A percentile compares a stretch with the other conserved stretches of the same genome.
These are phyloP conservation scores for Alternaria infectoria DNA, from an alignment of 2,329 filamentous ascomycete genomes.

Conservation along the genomic window DNA sequence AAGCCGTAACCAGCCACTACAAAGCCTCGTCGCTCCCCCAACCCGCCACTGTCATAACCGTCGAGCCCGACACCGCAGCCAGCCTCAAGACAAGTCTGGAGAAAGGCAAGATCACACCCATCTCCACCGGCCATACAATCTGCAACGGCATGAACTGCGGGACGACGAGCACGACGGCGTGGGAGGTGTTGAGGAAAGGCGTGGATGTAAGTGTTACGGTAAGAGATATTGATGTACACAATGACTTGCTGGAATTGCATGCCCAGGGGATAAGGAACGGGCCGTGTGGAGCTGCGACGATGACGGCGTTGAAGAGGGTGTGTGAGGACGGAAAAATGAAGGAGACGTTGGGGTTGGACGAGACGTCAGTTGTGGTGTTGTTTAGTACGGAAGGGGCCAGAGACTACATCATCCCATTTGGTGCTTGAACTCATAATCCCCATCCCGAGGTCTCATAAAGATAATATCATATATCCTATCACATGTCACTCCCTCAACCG, in stretches of 20 bases:
- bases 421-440: not conserved
- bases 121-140: conserved; percentile 67
- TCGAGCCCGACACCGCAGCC: conserved; percentile 72
- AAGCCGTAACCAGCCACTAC: conserved; percentile 71
- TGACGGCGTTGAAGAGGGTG: conserved; percentile 64
- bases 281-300: conserved; percentile 67
- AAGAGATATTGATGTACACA: conserved; percentile 67
- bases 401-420: conserved; percentile 23
- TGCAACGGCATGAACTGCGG: conserved; percentile 79
- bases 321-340: conserved; percentile 42
- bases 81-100: conserved; percentile 62
- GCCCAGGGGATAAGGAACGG: conserved; percentile 61
- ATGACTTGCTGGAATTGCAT: conserved; percentile 62
- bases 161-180: conserved; percentile 69
- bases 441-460: not conserved
- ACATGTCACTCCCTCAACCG: not conserved
- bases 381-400: conserved; percentile 69
- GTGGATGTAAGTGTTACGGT: conserved; percentile 68
- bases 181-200: conserved; percentile 63
- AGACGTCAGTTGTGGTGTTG: conserved; percentile 66
- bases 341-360: conserved; percentile 46
- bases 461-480: not conserved
- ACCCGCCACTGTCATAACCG: conserved; percentile 62
- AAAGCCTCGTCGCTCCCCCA: conserved; percentile 52
- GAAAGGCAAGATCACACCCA: conserved; percentile 55